Conservation (phyloP, 352 stramenopile species). For the Sclerospora graminicola region DNA sequence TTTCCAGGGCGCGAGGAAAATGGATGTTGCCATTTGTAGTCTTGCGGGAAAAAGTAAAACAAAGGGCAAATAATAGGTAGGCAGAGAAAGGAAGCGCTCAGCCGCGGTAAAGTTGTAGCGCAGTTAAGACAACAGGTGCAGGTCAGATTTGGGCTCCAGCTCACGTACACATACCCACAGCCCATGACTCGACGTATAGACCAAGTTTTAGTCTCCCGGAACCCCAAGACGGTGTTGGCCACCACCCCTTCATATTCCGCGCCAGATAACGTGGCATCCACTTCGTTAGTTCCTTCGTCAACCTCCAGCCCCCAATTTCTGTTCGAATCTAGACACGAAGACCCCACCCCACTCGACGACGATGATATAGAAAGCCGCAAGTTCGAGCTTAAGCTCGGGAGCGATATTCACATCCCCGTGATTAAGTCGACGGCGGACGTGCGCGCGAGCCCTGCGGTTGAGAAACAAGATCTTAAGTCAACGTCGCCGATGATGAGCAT, state of each 20-base stretch:
- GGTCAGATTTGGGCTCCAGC: constrained; percentile 12
- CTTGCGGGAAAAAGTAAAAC: constrained; percentile 22
- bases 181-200: constrained; percentile 23
- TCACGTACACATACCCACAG: neutral
- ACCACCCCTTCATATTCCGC: constrained; percentile 4
- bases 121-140: constrained; percentile 14
- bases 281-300: constrained; percentile 4
- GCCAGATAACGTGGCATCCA: constrained; percentile 4
- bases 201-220: constrained; percentile 15
- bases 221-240: constrained; percentile 8
- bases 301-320: constrained; percentile 8
- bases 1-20: constrained; percentile 8
- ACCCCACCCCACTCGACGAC: constrained; percentile 14
- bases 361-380: constrained; percentile 20
- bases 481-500: constrained; percentile 6
- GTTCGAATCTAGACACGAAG: constrained; percentile 13
- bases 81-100: constrained; percentile 7
- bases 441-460: constrained; percentile 13
- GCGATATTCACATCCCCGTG: constrained; percentile 17
- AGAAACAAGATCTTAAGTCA: constrained; percentile 16
- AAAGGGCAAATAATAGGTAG: constrained; percentile 1
- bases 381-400: constrained; percentile 33
- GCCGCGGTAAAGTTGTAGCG: constrained; percentile 7
- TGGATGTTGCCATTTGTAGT: constrained; percentile 19
- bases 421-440: constrained; percentile 17